phyloP scores from a whole-genome alignment of 1,139 yeast genomes.

The Geotrichum restrictum region DNA sequence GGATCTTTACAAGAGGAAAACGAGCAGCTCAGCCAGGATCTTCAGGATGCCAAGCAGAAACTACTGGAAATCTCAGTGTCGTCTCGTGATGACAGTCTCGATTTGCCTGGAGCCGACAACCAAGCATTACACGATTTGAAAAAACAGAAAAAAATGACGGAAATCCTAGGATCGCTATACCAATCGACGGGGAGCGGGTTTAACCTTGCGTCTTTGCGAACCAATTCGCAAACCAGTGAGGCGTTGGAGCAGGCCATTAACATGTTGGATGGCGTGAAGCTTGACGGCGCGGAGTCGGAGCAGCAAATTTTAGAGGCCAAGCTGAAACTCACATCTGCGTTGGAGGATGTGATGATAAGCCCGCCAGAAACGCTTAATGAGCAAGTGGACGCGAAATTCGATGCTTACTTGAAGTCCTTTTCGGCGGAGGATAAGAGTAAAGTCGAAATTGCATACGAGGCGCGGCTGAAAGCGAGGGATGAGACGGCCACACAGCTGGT shows the following conservation, averaged over 20 bases:
- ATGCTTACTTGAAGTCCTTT: slow-evolving; percentile 7
- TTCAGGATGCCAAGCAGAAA: slow-evolving; percentile 25
- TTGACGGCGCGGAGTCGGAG: slow-evolving; percentile 2
- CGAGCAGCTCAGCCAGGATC: slow-evolving; percentile 29
- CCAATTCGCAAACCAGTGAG: not conserved
- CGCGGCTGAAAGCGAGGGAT: slow-evolving; percentile 25
- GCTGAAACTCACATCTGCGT: not conserved
- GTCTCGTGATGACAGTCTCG: not conserved
- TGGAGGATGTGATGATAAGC: not conserved
- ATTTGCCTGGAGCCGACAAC: not conserved
- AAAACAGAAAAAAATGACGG: slow-evolving; percentile 24
- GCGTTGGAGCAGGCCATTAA: slow-evolving; percentile 6
- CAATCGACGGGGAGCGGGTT: not conserved
- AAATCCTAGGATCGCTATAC: slow-evolving; percentile 23
- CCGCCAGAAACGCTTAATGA: slow-evolving; percentile 5
- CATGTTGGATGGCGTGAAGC: slow-evolving; percentile 8
- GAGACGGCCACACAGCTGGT: slow-evolving; percentile 29
- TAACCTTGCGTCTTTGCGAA: not conserved
- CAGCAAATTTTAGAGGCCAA: slow-evolving; percentile 9
- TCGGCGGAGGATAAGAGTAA: slow-evolving; percentile 10
- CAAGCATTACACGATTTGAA: slow-evolving; percentile 16
- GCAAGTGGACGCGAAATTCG: slow-evolving; percentile 13
- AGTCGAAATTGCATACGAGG: slow-evolving; percentile 24
- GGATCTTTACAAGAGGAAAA: slow-evolving; percentile 33
- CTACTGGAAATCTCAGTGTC: slow-evolving; percentile 10